phyloP scores from a whole-genome alignment of 257 asterid genomes.

The Rhazya stricta region DNA sequence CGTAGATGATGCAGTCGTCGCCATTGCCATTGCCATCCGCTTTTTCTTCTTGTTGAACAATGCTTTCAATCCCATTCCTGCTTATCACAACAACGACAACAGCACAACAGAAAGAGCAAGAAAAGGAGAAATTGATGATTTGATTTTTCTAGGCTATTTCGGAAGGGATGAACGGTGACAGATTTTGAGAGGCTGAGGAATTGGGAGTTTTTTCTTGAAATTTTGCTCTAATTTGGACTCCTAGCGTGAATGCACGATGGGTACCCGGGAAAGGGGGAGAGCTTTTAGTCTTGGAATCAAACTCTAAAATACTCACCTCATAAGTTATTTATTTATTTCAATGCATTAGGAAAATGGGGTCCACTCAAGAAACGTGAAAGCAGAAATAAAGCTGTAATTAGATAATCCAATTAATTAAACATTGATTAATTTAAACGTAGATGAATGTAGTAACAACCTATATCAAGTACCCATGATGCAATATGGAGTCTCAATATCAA shows the following conservation, averaged over 20 bases:
- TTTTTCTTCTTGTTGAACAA: slow-evolving; percentile 53
- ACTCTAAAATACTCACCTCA: no score
- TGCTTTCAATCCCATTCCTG: slow-evolving; percentile 46
- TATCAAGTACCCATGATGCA: no score
- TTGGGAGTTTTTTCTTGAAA: slow-evolving; percentile 4
- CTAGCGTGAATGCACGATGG: slow-evolving; percentile 18
- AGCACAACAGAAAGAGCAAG: background rate
- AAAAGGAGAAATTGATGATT: background rate
- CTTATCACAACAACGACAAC: background rate
- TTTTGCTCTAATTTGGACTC: background rate
- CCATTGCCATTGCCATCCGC: background rate
- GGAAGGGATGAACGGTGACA: background rate
- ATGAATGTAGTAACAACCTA: no score
- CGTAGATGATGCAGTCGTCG: background rate
- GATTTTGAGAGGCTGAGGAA: background rate
- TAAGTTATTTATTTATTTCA: no score
- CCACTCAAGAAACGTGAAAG: no score
- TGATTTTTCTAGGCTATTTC: background rate
- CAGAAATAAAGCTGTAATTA: no score
- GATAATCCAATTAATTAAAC: no score
- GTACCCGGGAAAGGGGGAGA: background rate
- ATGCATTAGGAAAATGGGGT: no score
- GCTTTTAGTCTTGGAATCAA: no score
- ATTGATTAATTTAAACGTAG: no score
- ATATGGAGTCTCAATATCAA: no score